These are phyloP conservation scores for Gossypium rotundifolium DNA, from an alignment of 345 rosid genomes.

Conservation along the genomic window DNA sequence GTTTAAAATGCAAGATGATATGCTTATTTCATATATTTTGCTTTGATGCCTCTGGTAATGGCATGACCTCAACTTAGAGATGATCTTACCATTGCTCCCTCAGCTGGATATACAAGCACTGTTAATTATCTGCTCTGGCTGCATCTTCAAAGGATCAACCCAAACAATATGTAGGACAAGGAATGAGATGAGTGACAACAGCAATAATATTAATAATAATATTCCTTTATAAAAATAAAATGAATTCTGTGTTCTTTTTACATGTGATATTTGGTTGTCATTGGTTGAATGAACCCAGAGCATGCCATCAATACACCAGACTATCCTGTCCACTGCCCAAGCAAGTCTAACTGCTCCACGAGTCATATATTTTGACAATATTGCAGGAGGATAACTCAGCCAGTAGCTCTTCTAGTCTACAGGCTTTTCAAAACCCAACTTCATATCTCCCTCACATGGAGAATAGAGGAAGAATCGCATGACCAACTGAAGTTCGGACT, in stretches of 20 bases:
- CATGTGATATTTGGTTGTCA: background rate
- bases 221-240: background rate
- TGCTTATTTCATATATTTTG: background rate
- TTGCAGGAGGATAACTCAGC: background rate
- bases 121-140: no score
- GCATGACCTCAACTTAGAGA: no score
- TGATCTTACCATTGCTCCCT: no score
- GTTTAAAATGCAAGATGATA: background rate
- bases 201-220: background rate
- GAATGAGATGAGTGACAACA: background rate
- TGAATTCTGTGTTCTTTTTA: background rate
- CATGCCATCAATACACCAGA: background rate
- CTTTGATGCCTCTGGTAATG: no score
- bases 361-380: background rate
- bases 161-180: background rate
- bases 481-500: background rate
- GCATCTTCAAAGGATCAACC: background rate
- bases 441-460: background rate
- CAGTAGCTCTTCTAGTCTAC: background rate
- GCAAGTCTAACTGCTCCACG: background rate
- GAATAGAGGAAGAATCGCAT: background rate
- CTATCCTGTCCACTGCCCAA: conserved; percentile 5
- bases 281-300: background rate
- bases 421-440: background rate
- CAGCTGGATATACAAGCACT: no score